Evolutionary conservation across 2,329 filamentous ascomycete genomes (phyloP).

Genomic region (Akanthomyces uredinophilus): DNA sequence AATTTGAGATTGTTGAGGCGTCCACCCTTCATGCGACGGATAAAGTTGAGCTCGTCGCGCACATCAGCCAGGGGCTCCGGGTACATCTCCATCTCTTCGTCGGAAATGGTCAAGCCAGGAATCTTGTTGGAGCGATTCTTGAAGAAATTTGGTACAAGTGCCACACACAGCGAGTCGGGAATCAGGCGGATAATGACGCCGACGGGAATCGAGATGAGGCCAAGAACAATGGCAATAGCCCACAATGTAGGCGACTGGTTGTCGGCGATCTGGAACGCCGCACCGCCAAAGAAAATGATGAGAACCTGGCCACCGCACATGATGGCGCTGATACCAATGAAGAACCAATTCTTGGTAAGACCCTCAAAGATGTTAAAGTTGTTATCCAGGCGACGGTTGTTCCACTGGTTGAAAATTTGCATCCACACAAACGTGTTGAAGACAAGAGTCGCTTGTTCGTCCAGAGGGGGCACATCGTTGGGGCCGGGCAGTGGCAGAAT

Average conservation of each 20-base stretch:
- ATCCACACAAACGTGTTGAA: slow-evolving; percentile 99
- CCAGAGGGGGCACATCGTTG: slow-evolving; percentile 36
- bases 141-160: slow-evolving; percentile 48
- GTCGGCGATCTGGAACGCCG: slow-evolving; percentile 67
- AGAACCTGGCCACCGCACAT: slow-evolving; percentile 88
- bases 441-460: slow-evolving; percentile 70
- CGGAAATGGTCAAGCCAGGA: slow-evolving; percentile 56
- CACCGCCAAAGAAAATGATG: slow-evolving; percentile 82
- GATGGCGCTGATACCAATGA: slow-evolving; percentile 75
- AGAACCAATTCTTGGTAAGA: slow-evolving; percentile 79
- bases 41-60: slow-evolving; percentile 73
- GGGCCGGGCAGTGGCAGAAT: slow-evolving; percentile 37
- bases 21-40: slow-evolving; percentile 75
- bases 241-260: slow-evolving; percentile 70
- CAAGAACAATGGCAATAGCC: slow-evolving; percentile 81
- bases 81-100: slow-evolving; percentile 64
- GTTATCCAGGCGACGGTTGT: slow-evolving; percentile 93
- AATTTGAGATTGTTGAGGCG: slow-evolving; percentile 78
- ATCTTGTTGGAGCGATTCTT: slow-evolving; percentile 43
- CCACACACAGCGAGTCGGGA: slow-evolving; percentile 63
- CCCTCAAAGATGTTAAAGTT: slow-evolving; percentile 94
- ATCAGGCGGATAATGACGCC: slow-evolving; percentile 77
- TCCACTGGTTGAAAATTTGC: slow-evolving; percentile 98
- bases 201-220: slow-evolving; percentile 77
- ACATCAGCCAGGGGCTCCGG: slow-evolving; percentile 70